phyloP scores from a whole-genome alignment of 371 early-diverging fungal species.

The Mucor mucedo region DNA sequence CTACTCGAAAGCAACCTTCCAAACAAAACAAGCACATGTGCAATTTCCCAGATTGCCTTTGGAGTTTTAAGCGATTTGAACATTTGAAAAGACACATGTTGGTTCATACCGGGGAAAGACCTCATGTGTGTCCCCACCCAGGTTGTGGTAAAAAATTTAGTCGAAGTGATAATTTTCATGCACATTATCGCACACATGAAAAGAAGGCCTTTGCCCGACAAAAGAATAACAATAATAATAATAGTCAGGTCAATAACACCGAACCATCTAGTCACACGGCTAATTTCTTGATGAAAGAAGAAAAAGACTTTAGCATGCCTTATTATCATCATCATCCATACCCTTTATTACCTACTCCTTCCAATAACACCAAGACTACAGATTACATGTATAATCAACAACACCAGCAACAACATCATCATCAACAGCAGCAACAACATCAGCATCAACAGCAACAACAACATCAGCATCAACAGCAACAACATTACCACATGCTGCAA shows the following conservation, averaged over 20 bases:
- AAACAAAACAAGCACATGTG: slow-evolving; percentile 61
- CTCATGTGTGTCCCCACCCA: slow-evolving; percentile 68
- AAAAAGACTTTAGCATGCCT: slow-evolving; percentile 11
- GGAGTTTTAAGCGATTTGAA: slow-evolving; percentile 82
- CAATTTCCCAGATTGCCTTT: slow-evolving; percentile 57
- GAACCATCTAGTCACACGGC: neutral
- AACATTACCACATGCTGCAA: neutral
- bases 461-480: slow-evolving; percentile 2
- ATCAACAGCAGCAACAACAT: slow-evolving; percentile 7
- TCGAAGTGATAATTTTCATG: slow-evolving; percentile 77
- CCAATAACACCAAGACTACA: slow-evolving; percentile 6
- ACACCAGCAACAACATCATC: slow-evolving; percentile 1
- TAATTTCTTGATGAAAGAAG: slow-evolving; percentile 16
- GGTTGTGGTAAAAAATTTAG: slow-evolving; percentile 79
- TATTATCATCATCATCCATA: slow-evolving; percentile 23
- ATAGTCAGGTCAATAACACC: slow-evolving; percentile 16
- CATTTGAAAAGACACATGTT: slow-evolving; percentile 85
- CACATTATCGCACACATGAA: slow-evolving; percentile 62
- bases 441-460: slow-evolving; percentile 5
- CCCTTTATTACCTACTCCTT: slow-evolving; percentile 26
- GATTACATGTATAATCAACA: slow-evolving; percentile 16
- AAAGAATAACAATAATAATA: slow-evolving; percentile 13
- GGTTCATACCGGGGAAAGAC: slow-evolving; percentile 70
- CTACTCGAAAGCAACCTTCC: slow-evolving; percentile 38
- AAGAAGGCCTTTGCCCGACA: slow-evolving; percentile 45